Evolutionary conservation across 257 asterid genomes (phyloP).

Genomic region (Cinchona pubescens): DNA sequence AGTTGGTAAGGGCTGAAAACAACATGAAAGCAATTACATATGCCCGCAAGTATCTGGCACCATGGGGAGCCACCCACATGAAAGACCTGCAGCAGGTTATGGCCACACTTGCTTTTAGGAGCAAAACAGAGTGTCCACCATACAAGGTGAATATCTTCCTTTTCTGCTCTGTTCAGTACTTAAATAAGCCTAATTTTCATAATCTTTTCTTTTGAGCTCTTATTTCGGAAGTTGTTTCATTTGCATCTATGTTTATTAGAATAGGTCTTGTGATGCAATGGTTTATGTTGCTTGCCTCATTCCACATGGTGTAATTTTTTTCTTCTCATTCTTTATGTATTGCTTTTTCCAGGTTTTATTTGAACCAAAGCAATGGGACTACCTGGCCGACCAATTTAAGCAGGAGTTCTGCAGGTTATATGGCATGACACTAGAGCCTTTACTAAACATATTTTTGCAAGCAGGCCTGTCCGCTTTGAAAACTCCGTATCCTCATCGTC

Average conservation of each 20-base stretch:
- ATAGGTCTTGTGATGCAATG: neutral
- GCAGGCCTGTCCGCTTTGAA: slow-evolving; percentile 95
- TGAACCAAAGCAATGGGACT: slow-evolving; percentile 91
- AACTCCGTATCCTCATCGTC: slow-evolving; percentile 88
- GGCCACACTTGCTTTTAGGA: slow-evolving; percentile 90
- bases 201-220: neutral
- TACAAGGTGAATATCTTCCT: slow-evolving; percentile 61
- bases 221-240: neutral
- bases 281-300: neutral
- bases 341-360: slow-evolving; percentile 61
- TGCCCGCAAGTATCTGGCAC: slow-evolving; percentile 85
- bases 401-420: slow-evolving; percentile 94
- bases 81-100: slow-evolving; percentile 90
- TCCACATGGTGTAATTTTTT: neutral
- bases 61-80: slow-evolving; percentile 93
- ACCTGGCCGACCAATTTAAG: slow-evolving; percentile 82
- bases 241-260: neutral
- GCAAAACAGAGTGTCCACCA: slow-evolving; percentile 70
- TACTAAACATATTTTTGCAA: slow-evolving; percentile 86
- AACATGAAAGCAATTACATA: slow-evolving; percentile 73
- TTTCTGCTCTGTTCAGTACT: neutral
- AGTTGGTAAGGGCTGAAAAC: slow-evolving; percentile 78
- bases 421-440: slow-evolving; percentile 97
- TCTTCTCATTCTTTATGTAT: neutral
- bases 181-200: neutral